Conservation (phyloP, 805 yeast species). For the Komagataella mondaviorum region DNA sequence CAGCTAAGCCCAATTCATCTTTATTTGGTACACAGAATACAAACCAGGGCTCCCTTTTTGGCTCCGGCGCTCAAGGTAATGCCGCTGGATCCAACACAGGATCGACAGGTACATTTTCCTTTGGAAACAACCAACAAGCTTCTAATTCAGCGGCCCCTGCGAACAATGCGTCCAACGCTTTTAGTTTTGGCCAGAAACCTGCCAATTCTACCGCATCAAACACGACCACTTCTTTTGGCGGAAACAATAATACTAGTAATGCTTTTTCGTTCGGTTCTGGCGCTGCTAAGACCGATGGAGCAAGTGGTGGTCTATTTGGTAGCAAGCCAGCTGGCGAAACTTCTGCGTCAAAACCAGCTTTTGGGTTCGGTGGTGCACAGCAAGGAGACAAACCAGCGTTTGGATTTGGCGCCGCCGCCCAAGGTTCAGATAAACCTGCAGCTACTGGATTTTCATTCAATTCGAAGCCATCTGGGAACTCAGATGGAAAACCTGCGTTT, state of each 20-base stretch:
- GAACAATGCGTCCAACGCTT: neutral
- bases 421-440: constrained; percentile 1
- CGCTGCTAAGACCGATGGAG: neutral
- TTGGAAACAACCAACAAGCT: neutral
- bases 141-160: neutral
- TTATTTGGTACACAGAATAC: neutral
- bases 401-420: neutral
- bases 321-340: neutral
- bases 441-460: constrained; percentile 5
- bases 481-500: neutral
- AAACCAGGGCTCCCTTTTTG: neutral
- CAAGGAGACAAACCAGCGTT: neutral
- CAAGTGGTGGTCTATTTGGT: neutral
- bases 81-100: neutral
- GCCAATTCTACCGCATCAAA: constrained; percentile 2
- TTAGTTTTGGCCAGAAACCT: constrained; percentile 1
- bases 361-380: neutral
- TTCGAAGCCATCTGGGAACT: constrained; percentile 2
- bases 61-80: neutral
- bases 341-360: neutral
- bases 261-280: neutral
- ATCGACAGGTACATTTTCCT: neutral
- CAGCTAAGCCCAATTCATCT: neutral
- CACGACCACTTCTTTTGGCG: constrained; percentile 8
- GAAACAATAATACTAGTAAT: neutral